Evolutionary conservation across 2,329 filamentous ascomycete genomes (phyloP).

Genomic region (Hymenoscyphus linearis): DNA sequence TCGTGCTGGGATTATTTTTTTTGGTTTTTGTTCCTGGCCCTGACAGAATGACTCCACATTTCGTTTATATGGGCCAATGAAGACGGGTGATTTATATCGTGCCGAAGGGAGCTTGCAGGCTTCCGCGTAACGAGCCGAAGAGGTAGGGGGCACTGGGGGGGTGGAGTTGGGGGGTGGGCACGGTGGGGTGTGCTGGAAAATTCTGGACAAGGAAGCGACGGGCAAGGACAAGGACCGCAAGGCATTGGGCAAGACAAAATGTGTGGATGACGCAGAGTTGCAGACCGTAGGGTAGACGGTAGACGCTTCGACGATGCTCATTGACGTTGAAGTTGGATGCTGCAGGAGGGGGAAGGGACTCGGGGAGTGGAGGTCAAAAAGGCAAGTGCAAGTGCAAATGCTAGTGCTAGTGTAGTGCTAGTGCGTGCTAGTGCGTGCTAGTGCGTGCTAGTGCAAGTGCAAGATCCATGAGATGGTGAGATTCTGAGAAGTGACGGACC

Average conservation of each 20-base stretch:
- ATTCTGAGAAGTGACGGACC: conserved; percentile 6
- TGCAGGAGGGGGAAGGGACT: not conserved
- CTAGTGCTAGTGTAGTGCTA: too few species aligned
- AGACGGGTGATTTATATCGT: not conserved
- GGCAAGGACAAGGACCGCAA: too few species aligned
- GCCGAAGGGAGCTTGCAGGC: conserved; percentile 11
- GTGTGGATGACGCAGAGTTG: not conserved
- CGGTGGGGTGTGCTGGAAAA: conserved; percentile 5
- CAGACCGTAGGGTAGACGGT: too few species aligned
- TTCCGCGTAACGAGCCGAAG: conserved; percentile 6
- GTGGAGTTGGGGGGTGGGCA: too few species aligned
- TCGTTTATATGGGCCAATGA: conserved; percentile 9
- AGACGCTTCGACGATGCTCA: not conserved
- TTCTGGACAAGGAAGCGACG: not conserved
- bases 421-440: too few species aligned
- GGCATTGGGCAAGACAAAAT: not conserved
- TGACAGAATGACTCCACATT: conserved; percentile 6
- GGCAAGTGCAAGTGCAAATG: too few species aligned
- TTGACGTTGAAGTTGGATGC: not conserved
- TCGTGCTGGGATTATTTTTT: not conserved
- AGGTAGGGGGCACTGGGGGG: too few species aligned
- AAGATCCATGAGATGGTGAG: not conserved
- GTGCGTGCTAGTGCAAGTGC: too few species aligned
- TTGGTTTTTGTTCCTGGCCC: conserved; percentile 13
- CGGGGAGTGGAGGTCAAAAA: not conserved